phyloP scores from a whole-genome alignment of 1,284 basidiomycete genomes.

The Cryptococcus sp. region DNA sequence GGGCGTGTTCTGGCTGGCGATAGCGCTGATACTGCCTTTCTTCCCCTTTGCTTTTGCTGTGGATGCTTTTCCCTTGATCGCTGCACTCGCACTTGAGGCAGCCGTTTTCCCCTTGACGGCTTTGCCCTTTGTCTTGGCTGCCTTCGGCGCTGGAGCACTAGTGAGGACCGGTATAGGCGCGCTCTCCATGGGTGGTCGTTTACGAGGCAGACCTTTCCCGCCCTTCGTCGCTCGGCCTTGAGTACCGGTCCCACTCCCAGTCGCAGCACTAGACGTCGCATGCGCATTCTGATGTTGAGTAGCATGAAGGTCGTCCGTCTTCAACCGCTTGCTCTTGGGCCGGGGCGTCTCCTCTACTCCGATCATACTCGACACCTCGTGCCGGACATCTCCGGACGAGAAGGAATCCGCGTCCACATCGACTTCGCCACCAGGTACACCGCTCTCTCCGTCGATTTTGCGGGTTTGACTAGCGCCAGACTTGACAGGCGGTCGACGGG shows the following conservation, averaged over 20 bases:
- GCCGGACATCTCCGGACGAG: background rate
- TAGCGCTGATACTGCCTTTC: slow-evolving; percentile 3
- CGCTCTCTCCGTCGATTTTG: too few species aligned
- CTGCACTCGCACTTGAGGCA: slow-evolving; percentile 13
- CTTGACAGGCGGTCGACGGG: slow-evolving; percentile 3
- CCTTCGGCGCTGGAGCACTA: background rate
- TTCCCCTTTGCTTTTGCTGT: slow-evolving; percentile 20
- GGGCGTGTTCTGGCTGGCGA: slow-evolving; percentile 3
- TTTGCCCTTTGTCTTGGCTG: slow-evolving; percentile 1
- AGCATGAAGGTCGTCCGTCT: too few species aligned
- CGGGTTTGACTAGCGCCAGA: too few species aligned
- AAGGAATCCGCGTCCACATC: background rate
- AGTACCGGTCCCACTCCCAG: too few species aligned
- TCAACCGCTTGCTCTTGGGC: slow-evolving; percentile 1
- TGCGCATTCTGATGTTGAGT: too few species aligned
- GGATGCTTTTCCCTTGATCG: slow-evolving; percentile 11
- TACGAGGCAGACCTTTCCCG: slow-evolving; percentile 21
- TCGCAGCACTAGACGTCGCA: too few species aligned
- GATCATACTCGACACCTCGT: slow-evolving; percentile 5
- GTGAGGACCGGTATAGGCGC: slow-evolving; percentile 16
- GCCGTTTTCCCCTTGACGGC: slow-evolving; percentile 13
- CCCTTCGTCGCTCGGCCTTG: slow-evolving; percentile 13
- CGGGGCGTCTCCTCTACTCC: slow-evolving; percentile 9
- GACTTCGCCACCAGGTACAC: too few species aligned
- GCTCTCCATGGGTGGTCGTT: slow-evolving; percentile 14